Base-by-base conservation (phyloP, 177 flowering plant species). In the Vitis hybrid region DNA sequence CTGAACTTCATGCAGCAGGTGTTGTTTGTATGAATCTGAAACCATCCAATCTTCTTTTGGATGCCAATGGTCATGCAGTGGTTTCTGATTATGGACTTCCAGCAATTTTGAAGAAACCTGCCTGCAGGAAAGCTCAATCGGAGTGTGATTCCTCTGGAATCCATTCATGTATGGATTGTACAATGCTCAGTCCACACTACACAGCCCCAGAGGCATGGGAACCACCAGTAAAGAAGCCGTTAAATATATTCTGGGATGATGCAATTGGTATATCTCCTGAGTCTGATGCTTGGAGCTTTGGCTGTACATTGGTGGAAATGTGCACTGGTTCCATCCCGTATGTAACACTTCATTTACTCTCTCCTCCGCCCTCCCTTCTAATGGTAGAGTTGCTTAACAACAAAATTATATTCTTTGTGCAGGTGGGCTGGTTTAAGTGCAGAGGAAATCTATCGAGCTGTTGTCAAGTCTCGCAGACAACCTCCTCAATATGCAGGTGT, bases 251-350 rank as follows among this genome's bases (percentile, higher is more conserved):
- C 68, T 90, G 99, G 98, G 99, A 96, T 71, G 97, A 91, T 72
- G 95, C 89, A 49, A 82, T 92, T 68, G 98, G 97, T 69, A 92
- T 96, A 75, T 93, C 99, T 64, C 69, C 82, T 12, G 99, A 96
- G 73, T 96, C 97, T 56, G 99, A 96, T 93, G 97, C 99, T 21
- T 96, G 99, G 99, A 96, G 99, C 85, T 96, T 96, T 82, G 99
- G 98, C 56, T 96, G 99, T 81, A 90, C 98, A 66, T 77, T 96
- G 75, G 98, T 96, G 66, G 99, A 96, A 77, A 96, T 96, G 99
- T 96, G 99, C 88, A 96, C 99, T 60, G 98, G 98, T 68, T 88
- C 97, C 60, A 75, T 84, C 50, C 99, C 98, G 98, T 93, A 93
- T 71, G 99, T 90, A 58, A 46, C n/a, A 30, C 57, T 56, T 51